These are phyloP conservation scores for Terfezia claveryi DNA, from an alignment of 495 filamentous ascomycete genomes.

Conservation along the genomic window DNA sequence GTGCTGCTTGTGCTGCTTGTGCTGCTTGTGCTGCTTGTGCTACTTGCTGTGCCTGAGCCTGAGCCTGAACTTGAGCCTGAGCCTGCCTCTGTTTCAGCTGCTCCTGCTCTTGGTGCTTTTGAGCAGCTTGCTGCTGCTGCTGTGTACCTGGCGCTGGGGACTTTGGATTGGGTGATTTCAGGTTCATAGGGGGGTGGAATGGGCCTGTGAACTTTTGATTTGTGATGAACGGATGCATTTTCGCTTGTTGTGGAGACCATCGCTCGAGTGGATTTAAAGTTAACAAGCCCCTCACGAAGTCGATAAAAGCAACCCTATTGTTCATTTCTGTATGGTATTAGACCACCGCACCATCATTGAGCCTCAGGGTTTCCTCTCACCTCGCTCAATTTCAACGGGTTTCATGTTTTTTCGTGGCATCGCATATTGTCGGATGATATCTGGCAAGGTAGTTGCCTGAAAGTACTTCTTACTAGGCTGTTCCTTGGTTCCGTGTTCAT, in stretches of 20 bases:
- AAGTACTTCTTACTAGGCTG: slow-evolving; percentile 99
- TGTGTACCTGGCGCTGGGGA: slow-evolving; percentile 92
- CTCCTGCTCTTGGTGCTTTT: slow-evolving; percentile 30
- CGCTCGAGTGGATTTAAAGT: slow-evolving; percentile 91
- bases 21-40: slow-evolving; percentile 26
- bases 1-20: not conserved
- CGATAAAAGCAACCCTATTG: slow-evolving; percentile 94
- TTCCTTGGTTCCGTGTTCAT: slow-evolving; percentile 88
- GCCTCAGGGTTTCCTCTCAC: slow-evolving; percentile 27
- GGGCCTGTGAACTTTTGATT: slow-evolving; percentile 91
- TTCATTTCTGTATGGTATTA: slow-evolving; percentile 54
- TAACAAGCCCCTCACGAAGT: slow-evolving; percentile 88
- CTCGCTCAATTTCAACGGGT: slow-evolving; percentile 83
- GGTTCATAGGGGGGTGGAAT: slow-evolving; percentile 93
- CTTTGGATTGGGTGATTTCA: slow-evolving; percentile 65
- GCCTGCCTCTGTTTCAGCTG: slow-evolving; percentile 27
- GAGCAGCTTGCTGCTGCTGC: slow-evolving; percentile 84
- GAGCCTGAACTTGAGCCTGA: slow-evolving; percentile 35
- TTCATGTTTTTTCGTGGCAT: slow-evolving; percentile 99
- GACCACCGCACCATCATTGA: slow-evolving; percentile 5
- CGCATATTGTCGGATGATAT: slow-evolving; percentile 90
- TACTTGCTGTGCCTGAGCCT: slow-evolving; percentile 30
- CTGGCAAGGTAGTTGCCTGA: slow-evolving; percentile 72
- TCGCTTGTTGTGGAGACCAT: slow-evolving; percentile 96
- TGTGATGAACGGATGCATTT: slow-evolving; percentile 95